These are phyloP conservation scores for Sugiyamaella smithiae DNA, from an alignment of 805 yeast species.

Conservation along the genomic window DNA sequence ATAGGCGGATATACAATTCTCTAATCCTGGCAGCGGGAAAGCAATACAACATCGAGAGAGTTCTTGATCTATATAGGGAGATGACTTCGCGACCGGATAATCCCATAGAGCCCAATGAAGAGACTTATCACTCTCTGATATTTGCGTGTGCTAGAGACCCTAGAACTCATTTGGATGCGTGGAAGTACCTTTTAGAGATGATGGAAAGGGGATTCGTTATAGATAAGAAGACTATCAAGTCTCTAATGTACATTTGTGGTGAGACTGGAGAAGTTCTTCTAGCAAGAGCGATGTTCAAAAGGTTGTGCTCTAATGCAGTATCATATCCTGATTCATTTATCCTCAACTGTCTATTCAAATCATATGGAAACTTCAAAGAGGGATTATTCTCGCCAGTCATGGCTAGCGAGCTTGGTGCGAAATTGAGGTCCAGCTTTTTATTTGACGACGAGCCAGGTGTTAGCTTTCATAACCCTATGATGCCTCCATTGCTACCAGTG, in stretches of 20 bases:
- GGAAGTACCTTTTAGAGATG: constrained; percentile 73
- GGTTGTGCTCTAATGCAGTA: constrained; percentile 27
- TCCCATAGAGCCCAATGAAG: constrained; percentile 42
- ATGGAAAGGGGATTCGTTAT: constrained; percentile 38
- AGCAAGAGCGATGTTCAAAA: constrained; percentile 53
- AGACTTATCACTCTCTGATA: constrained; percentile 56
- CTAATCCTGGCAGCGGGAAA: constrained; percentile 66
- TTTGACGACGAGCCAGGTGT: constrained; percentile 12
- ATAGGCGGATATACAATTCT: constrained; percentile 61
- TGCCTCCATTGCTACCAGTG: constrained; percentile 73
- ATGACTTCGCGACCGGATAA: constrained; percentile 42
- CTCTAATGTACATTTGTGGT: constrained; percentile 74
- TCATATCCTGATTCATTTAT: constrained; percentile 31
- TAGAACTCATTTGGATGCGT: constrained; percentile 54
- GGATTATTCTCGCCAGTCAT: constrained; percentile 29
- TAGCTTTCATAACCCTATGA: not conserved
- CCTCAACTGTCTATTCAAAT: constrained; percentile 33
- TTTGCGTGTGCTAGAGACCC: constrained; percentile 61
- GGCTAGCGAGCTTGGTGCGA: constrained; percentile 28
- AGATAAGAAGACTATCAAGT: constrained; percentile 50
- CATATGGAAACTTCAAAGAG: constrained; percentile 33
- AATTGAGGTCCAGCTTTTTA: constrained; percentile 28
- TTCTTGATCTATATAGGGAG: constrained; percentile 72
- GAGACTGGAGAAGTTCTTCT: constrained; percentile 73
- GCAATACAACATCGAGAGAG: constrained; percentile 64